Evolutionary conservation across 2,329 filamentous ascomycete species (phyloP).

Genomic region (Nemania abortiva): DNA sequence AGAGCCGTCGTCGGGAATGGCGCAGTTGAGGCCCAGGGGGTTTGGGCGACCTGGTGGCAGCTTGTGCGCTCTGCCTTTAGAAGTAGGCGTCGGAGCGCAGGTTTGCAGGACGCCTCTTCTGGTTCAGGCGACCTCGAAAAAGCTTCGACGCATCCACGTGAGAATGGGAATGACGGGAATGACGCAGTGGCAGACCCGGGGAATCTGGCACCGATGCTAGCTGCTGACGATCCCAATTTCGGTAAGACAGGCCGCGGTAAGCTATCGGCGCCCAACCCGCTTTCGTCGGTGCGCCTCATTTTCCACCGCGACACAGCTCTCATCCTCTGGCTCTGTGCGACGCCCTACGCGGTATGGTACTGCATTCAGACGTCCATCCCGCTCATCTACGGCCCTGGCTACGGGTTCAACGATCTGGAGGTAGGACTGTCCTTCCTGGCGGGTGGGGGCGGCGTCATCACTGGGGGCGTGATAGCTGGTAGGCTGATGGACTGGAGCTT

Average conservation of each 20-base stretch:
- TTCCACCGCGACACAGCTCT: conserved; percentile 34
- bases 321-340: conserved; percentile 30
- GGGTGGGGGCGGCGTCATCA: conserved; percentile 54
- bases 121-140: conserved; percentile 7
- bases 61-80: not conserved
- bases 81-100: not conserved
- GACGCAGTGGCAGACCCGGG: not conserved
- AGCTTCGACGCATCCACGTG: not conserved
- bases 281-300: conserved; percentile 34
- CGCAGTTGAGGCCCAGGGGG: conserved; percentile 20
- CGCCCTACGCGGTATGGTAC: conserved; percentile 31
- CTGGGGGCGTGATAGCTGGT: conserved; percentile 54
- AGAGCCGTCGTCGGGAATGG: conserved; percentile 37
- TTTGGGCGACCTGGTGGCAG: conserved; percentile 35
- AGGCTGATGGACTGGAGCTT: conserved; percentile 68
- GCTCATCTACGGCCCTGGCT: conserved; percentile 19
- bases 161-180: not conserved
- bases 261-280: conserved; percentile 23
- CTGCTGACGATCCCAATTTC: conserved; percentile 9
- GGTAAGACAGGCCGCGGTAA: conserved; percentile 26
- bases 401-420: conserved; percentile 56
- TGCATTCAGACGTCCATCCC: conserved; percentile 30
- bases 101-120: not conserved
- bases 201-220: not conserved
- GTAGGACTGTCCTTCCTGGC: conserved; percentile 57